A percentile compares a stretch with the other conserved stretches of the same genome.
These are phyloP conservation scores for Geoglossum cookeanum DNA, from an alignment of 2,329 filamentous ascomycete species.

Conservation along the genomic window DNA sequence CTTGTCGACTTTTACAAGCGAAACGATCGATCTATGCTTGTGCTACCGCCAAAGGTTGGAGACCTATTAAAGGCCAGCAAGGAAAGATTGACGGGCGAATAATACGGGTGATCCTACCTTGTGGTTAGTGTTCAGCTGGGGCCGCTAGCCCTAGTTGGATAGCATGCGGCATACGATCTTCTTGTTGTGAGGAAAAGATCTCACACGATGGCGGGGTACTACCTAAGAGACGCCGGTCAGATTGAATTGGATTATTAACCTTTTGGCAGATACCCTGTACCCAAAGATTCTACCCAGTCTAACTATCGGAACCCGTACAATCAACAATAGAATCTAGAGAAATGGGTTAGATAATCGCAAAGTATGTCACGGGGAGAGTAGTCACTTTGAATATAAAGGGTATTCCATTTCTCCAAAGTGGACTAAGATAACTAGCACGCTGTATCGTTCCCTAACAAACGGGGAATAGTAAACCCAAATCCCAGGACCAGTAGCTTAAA, in stretches of 20 bases:
- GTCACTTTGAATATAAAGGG: no score
- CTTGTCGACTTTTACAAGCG: conserved; percentile 81
- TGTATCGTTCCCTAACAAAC: no score
- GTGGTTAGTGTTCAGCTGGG: background rate
- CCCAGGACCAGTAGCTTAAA: no score
- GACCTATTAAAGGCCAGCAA: conserved; percentile 31
- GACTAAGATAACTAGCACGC: no score
- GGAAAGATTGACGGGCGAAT: background rate
- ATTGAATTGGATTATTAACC: background rate
- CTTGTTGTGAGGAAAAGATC: background rate
- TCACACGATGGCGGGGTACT: background rate
- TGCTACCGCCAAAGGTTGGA: conserved; percentile 82
- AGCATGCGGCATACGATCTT: background rate
- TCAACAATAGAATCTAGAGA: no score
- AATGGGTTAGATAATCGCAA: no score
- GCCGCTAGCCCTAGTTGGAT: background rate
- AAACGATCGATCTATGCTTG: conserved; percentile 69
- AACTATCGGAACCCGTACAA: no score
- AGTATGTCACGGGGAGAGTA: no score
- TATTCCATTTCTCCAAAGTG: no score
- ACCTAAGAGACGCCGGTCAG: background rate
- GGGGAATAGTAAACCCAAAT: no score
- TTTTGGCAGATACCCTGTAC: background rate
- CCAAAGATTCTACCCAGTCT: no score
- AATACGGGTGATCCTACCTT: background rate